A percentile compares a stretch with the other conserved stretches of the same genome.
These are phyloP conservation scores for Solioccasus polychromus DNA, from an alignment of 768 basidiomycete species.

Conservation along the genomic window DNA sequence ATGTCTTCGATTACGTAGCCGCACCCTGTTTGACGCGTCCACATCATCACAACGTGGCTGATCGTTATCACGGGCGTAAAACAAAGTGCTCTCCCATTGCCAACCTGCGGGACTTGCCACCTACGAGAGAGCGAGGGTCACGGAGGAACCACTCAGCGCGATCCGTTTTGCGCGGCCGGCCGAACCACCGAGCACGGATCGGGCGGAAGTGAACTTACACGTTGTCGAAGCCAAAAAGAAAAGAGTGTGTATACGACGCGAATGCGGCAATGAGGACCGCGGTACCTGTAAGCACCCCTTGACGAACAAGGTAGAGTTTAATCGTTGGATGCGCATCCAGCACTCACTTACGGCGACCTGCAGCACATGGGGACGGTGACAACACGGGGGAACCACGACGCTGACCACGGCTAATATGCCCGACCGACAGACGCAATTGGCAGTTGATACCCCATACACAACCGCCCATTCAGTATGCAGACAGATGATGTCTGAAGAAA, in stretches of 20 bases:
- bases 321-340: not conserved
- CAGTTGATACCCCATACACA: not conserved
- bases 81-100: no score
- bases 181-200: constrained; percentile 10
- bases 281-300: constrained; percentile 4
- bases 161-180: constrained; percentile 10
- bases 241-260: no score
- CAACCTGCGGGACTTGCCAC: no score
- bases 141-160: no score
- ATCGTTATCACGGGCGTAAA: constrained; percentile 10
- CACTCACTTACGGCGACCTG: constrained; percentile 4
- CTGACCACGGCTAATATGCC: not conserved
- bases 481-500: no score
- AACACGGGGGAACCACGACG: no score
- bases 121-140: no score
- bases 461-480: not conserved
- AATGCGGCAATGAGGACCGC: no score
- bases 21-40: no score
- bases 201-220: constrained; percentile 21
- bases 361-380: no score
- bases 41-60: no score
- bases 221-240: no score
- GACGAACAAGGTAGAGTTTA: constrained; percentile 9
- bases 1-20: constrained; percentile 25
- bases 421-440: not conserved